Conservation (phyloP, 202 grass and related monocot species). For the Eragrostis tef region DNA sequence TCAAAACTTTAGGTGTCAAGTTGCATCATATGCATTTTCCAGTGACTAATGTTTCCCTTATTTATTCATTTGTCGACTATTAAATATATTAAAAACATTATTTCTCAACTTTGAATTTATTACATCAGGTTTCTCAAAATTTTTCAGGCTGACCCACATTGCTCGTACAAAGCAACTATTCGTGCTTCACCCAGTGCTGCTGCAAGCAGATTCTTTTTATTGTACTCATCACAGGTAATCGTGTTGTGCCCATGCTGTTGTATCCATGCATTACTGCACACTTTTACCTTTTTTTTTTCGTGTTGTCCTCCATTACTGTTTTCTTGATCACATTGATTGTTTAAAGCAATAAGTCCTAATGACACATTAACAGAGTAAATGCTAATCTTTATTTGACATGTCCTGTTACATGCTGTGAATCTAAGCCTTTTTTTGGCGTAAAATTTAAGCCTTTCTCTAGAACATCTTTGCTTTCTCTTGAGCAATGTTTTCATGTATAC, state of each 20-base stretch:
- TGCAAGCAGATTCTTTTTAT: constrained; percentile 82
- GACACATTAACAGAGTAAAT: constrained; percentile 4
- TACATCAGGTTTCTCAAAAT: constrained; percentile 28
- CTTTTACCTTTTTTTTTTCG: constrained; percentile 1
- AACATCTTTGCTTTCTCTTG: not conserved
- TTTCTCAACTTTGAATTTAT: constrained; percentile 40
- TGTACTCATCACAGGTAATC: constrained; percentile 86
- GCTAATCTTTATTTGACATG: not conserved
- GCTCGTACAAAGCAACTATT: constrained; percentile 73
- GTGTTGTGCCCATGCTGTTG: constrained; percentile 23
- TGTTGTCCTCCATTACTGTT: constrained; percentile 1
- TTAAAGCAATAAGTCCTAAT: constrained; percentile 21
- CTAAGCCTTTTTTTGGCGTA: not conserved
- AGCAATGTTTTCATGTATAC: not conserved
- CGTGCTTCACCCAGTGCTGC: constrained; percentile 73
- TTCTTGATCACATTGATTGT: constrained; percentile 29
- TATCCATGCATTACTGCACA: constrained; percentile 19
- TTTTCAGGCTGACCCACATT: constrained; percentile 92
- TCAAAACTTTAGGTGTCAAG: constrained; percentile 26
- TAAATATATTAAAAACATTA: constrained; percentile 17
- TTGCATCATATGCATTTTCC: constrained; percentile 19
- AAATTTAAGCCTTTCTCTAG: not conserved
- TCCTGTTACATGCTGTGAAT: not conserved
- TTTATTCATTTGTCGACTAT: constrained; percentile 4
- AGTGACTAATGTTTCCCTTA: constrained; percentile 17